Percentiles rank a stretch among this genome's conserved stretches.
Evolutionary conservation across 75 land plant genomes (phyloP).

Genomic region (Selaginella tamariscina): DNA sequence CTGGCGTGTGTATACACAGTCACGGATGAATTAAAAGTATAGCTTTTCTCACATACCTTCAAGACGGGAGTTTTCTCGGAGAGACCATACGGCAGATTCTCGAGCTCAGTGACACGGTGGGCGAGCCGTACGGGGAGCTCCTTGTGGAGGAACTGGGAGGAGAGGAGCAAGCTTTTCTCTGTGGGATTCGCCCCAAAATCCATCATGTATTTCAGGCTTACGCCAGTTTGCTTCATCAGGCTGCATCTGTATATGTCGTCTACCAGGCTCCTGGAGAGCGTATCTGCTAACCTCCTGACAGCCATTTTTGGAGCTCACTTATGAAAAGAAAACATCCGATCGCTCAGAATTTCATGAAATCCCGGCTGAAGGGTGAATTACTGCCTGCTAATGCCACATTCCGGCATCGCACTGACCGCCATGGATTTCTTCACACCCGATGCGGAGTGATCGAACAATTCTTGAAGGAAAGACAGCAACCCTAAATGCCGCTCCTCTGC

Average conservation of each 20-base stretch:
- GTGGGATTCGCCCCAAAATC: constrained; percentile 74
- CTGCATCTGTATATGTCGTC: constrained; percentile 79
- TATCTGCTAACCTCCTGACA: constrained; percentile 25
- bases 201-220: constrained; percentile 87
- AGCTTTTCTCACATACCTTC: constrained; percentile 33
- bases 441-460: no score
- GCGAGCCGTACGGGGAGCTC: constrained; percentile 92
- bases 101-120: constrained; percentile 69
- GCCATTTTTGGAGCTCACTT: no score
- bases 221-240: constrained; percentile 78
- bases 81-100: constrained; percentile 77
- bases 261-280: constrained; percentile 35
- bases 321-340: no score
- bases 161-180: constrained; percentile 43
- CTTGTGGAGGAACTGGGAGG: constrained; percentile 90
- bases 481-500: no score
- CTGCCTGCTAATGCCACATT: no score
- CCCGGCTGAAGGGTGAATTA: no score
- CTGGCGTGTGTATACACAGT: constrained; percentile 20
- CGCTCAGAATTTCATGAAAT: no score
- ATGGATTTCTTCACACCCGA: no score
- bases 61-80: constrained; percentile 67
- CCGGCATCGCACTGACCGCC: no score
- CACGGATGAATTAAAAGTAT: not conserved
- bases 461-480: no score